Conservation (phyloP, 495 filamentous ascomycete species). For the Cercophora samala region DNA sequence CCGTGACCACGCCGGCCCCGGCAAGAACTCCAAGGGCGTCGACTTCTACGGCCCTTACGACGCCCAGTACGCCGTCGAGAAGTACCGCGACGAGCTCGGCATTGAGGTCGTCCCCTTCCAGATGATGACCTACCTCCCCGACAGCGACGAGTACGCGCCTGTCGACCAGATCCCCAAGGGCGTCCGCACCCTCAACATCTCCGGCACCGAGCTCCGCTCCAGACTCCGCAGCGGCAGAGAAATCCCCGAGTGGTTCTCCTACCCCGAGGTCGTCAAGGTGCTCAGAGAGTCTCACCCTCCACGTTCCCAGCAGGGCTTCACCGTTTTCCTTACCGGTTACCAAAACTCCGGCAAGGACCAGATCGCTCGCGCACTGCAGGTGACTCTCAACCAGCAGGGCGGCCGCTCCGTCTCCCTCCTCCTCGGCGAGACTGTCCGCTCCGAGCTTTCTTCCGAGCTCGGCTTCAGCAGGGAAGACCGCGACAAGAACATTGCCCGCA, state of each 20-base stretch:
- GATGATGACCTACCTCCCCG: slow-evolving; percentile 97
- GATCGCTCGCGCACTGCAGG: slow-evolving; percentile 90
- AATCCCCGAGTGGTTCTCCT: slow-evolving; percentile 99
- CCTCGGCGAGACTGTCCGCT: slow-evolving; percentile 89
- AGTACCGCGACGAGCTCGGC: slow-evolving; percentile 91
- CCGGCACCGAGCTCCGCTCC: slow-evolving; percentile 88
- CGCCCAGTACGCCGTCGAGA: slow-evolving; percentile 95
- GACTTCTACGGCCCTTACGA: slow-evolving; percentile 99
- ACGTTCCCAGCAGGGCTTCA: slow-evolving; percentile 88
- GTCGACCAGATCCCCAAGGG: slow-evolving; percentile 82
- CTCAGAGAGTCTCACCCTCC: slow-evolving; percentile 92
- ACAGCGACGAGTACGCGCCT: slow-evolving; percentile 92
- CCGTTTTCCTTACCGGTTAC: slow-evolving; percentile 96
- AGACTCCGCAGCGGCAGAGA: slow-evolving; percentile 85
- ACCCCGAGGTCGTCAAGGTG: slow-evolving; percentile 96
- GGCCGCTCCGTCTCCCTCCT: slow-evolving; percentile 91
- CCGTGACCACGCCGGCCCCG: slow-evolving; percentile 94
- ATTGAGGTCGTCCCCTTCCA: slow-evolving; percentile 99
- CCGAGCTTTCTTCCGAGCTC: slow-evolving; percentile 89
- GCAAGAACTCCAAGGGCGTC: slow-evolving; percentile 91
- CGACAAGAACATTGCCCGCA: slow-evolving; percentile 92
- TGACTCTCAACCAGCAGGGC: slow-evolving; percentile 97
- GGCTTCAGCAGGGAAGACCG: slow-evolving; percentile 93
- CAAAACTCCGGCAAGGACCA: slow-evolving; percentile 96
- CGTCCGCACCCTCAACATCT: slow-evolving; percentile 91